phyloP scores from a whole-genome alignment of 1,284 basidiomycete genomes.

The Melampsora occidentalis region DNA sequence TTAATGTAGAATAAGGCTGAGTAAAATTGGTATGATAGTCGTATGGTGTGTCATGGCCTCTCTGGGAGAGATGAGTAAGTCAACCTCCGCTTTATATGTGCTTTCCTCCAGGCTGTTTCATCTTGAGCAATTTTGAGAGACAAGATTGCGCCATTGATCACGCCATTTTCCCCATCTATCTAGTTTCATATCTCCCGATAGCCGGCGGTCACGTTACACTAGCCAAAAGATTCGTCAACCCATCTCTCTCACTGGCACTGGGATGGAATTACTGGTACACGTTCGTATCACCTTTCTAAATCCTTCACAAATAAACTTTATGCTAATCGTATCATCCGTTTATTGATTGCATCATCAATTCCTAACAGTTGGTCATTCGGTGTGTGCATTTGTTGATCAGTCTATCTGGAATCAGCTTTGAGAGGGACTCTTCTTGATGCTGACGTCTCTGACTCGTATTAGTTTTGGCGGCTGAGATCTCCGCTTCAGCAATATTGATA shows the following conservation, averaged over 20 bases:
- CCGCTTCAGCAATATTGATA: conserved; percentile 73
- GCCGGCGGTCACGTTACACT: conserved; percentile 39
- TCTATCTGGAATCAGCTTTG: not conserved
- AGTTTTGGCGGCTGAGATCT: conserved; percentile 71
- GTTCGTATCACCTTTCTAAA: not conserved
- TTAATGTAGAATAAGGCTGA: not conserved
- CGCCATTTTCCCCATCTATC: not conserved
- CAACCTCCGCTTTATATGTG: not conserved
- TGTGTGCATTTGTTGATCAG: not conserved
- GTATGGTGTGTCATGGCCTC: conserved; percentile 37
- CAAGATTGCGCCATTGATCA: not conserved
- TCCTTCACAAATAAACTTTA: too few relatives aligned
- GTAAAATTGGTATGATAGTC: not conserved
- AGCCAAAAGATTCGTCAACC: conserved; percentile 35
- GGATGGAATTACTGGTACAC: conserved; percentile 19
- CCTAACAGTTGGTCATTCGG: too few relatives aligned
- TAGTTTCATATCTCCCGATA: conserved; percentile 36
- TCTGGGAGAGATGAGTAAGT: conserved; percentile 38
- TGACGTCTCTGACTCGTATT: too few relatives aligned
- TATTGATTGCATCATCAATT: too few relatives aligned
- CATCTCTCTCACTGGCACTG: conserved; percentile 30
- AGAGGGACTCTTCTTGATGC: too few relatives aligned
- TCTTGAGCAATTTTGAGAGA: not conserved
- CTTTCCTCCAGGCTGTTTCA: not conserved
- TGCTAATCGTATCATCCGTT: too few relatives aligned